Conservation (phyloP, 768 basidiomycete genomes). For the Suillus cothurnatus region DNA sequence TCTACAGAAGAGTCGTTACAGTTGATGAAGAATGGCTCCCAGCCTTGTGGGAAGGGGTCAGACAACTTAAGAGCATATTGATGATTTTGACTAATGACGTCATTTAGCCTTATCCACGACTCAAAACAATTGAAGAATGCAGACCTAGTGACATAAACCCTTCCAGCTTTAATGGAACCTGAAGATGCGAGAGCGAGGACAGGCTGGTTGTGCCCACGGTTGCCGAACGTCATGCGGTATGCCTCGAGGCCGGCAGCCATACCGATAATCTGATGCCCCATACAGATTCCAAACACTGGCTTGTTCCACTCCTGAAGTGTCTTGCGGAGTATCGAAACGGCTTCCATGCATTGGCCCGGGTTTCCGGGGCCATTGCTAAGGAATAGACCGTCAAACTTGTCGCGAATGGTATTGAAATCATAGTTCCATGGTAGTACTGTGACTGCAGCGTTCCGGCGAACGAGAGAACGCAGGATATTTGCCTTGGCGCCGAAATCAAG, state of each 20-base stretch:
- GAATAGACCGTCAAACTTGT: slow-evolving; percentile 94
- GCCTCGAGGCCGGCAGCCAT: slow-evolving; percentile 97
- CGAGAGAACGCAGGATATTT: slow-evolving; percentile 92
- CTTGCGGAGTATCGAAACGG: slow-evolving; percentile 74
- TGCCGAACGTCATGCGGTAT: slow-evolving; percentile 99
- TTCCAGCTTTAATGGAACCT: slow-evolving; percentile 92
- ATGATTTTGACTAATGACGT: slow-evolving; percentile 78
- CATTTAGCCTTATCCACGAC: not conserved
- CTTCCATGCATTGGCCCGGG: slow-evolving; percentile 86
- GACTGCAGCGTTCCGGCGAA: slow-evolving; percentile 87
- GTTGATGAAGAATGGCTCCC: slow-evolving; percentile 99
- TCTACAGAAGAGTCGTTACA: slow-evolving; percentile 99
- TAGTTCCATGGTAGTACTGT: slow-evolving; percentile 98
- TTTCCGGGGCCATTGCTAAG: slow-evolving; percentile 97
- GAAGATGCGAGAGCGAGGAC: slow-evolving; percentile 93
- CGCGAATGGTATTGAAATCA: slow-evolving; percentile 91
- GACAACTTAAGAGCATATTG: slow-evolving; percentile 95
- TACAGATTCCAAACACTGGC: slow-evolving; percentile 97
- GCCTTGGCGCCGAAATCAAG: slow-evolving; percentile 98
- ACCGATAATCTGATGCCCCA: slow-evolving; percentile 98
- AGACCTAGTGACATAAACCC: slow-evolving; percentile 95
- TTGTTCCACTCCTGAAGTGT: slow-evolving; percentile 89
- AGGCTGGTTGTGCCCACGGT: slow-evolving; percentile 98
- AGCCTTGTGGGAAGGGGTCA: slow-evolving; percentile 95
- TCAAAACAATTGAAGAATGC: slow-evolving; percentile 11